These are phyloP conservation scores for Phalaenopsis hybrid DNA, from an alignment of 116 monocot genomes.

Conservation along the genomic window DNA sequence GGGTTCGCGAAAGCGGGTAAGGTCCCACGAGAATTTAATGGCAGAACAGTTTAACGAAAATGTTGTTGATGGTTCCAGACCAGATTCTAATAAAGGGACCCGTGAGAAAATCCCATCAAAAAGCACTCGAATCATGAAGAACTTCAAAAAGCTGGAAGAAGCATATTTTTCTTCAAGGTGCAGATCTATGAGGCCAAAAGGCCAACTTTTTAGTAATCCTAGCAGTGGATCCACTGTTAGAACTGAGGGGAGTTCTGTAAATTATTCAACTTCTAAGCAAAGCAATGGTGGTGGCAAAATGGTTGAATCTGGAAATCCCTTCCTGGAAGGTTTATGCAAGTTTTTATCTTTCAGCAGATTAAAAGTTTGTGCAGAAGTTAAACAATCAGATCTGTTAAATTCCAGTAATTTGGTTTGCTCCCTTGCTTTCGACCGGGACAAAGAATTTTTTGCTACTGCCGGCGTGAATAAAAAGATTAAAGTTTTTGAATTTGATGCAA, in stretches of 20 bases:
- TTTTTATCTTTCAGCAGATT: slow-evolving; percentile 78
- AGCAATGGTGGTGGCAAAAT: slow-evolving; percentile 10
- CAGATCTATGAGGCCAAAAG: slow-evolving; percentile 18
- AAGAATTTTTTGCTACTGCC: slow-evolving; percentile 83
- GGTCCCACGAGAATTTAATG: slow-evolving; percentile 6
- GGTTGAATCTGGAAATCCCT: slow-evolving; percentile 68
- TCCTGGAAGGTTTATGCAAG: slow-evolving; percentile 71
- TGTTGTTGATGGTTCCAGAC: slow-evolving; percentile 10
- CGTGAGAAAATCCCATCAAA: slow-evolving; percentile 41
- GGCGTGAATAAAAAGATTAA: slow-evolving; percentile 94
- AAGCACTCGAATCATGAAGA: slow-evolving; percentile 71
- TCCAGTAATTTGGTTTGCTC: slow-evolving; percentile 84
- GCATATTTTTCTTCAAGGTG: slow-evolving; percentile 66
- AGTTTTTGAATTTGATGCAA: slow-evolving; percentile 75
- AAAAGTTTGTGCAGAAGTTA: slow-evolving; percentile 51
- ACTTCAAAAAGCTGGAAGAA: slow-evolving; percentile 79
- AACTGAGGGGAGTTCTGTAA: slow-evolving; percentile 54
- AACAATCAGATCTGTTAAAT: slow-evolving; percentile 75
- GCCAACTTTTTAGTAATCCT: slow-evolving; percentile 1
- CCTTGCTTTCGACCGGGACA: slow-evolving; percentile 82
- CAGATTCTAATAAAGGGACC: slow-evolving; percentile 19
- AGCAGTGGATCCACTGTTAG: slow-evolving; percentile 28
- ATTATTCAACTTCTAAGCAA: slow-evolving; percentile 33
- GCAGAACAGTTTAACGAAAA: slow-evolving; percentile 17
- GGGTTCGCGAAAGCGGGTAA: slow-evolving; percentile 52